Base-by-base conservation (phyloP, 2,329 filamentous ascomycete species). In the Acarospora socialis region DNA sequence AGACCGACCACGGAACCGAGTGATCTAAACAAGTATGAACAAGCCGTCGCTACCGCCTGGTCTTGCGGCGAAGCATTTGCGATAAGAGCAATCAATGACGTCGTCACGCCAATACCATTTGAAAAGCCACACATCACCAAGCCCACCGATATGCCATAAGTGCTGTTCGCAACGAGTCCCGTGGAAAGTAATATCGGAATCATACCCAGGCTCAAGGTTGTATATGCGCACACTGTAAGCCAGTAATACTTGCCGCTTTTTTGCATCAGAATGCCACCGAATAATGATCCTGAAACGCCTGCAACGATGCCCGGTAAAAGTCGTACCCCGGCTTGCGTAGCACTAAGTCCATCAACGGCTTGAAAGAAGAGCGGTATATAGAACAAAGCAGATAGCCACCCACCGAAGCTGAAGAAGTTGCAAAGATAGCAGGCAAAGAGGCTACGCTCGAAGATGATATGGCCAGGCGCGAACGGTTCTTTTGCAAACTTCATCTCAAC, bases 321-420 rank as follows among this genome's bases (percentile, higher is more conserved):
- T 20, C 73, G 59, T 1, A 77, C 37, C 1, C 79, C 79, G 3
- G 78, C 70, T 33, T 61, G 52, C 0, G 75, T 73, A 1, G 81
- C 75, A 3, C 65, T 67, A 15, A 73, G 56, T 4, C 70, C 71
- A 30, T 77, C 62, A 1, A 77, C 74, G 5, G 76, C 79, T 53
- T 87, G 81, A 54, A 80, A 81, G 54, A 78, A 82, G 2, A 87
- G 60, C 1, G 81, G 78, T n/a, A 81, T 58, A 54, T 81, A 81
- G 59, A 82, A 87, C 3, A 80, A 42, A 1, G 66, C 56, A 0
- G 69, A 66, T 28, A 74, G 52, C 59, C 62, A 69, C 9, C 68
- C 73, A 1, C 63, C 70, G 32, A 78, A 68, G 31, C 68, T 64
- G 51, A 81, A 83, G 56, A 83, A 81, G 51, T 83, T 83, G 50